phyloP scores from a whole-genome alignment of 2,329 filamentous ascomycete species.

The Pseudohalonectria lignicola region DNA sequence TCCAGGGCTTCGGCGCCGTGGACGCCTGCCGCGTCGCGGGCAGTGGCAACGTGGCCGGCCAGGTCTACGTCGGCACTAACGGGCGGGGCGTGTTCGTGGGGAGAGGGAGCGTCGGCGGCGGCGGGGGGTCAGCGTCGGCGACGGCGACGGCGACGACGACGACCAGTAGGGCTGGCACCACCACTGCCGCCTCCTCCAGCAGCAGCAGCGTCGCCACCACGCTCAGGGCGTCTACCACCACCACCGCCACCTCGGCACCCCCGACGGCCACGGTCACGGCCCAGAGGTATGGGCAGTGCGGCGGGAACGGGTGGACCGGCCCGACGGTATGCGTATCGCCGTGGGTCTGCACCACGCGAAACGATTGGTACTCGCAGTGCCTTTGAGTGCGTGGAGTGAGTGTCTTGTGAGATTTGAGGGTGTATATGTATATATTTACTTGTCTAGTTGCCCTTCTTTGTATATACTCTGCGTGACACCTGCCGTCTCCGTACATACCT shows the following conservation, averaged over 20 bases:
- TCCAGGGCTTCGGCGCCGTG: slow-evolving; percentile 31
- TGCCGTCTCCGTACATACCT: too few relatives aligned
- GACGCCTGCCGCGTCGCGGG: slow-evolving; percentile 27
- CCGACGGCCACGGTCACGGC: background rate
- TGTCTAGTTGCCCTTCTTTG: too few relatives aligned
- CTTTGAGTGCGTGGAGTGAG: background rate
- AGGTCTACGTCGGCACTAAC: slow-evolving; percentile 39
- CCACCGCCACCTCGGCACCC: background rate
- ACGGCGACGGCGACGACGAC: slow-evolving; percentile 2
- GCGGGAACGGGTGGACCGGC: background rate
- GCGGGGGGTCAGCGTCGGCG: slow-evolving; percentile 3
- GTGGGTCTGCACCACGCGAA: background rate
- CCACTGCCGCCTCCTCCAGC: background rate
- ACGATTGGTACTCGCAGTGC: slow-evolving; percentile 4
- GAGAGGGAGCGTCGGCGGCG: slow-evolving; percentile 10
- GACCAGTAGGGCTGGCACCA: slow-evolving; percentile 3
- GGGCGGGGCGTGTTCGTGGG: slow-evolving; percentile 33
- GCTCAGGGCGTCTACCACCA: too few relatives aligned
- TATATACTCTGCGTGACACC: too few relatives aligned
- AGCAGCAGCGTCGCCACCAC: background rate
- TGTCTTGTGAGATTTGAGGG: too few relatives aligned
- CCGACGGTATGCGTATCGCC: slow-evolving; percentile 1
- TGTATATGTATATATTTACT: too few relatives aligned
- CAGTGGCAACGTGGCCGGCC: slow-evolving; percentile 30
- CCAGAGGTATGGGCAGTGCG: background rate